Percentiles rank a stretch among this genome's conserved stretches.
Conservation (phyloP, 208 protist genomes). For the Wallacemonas collosoma region DNA sequence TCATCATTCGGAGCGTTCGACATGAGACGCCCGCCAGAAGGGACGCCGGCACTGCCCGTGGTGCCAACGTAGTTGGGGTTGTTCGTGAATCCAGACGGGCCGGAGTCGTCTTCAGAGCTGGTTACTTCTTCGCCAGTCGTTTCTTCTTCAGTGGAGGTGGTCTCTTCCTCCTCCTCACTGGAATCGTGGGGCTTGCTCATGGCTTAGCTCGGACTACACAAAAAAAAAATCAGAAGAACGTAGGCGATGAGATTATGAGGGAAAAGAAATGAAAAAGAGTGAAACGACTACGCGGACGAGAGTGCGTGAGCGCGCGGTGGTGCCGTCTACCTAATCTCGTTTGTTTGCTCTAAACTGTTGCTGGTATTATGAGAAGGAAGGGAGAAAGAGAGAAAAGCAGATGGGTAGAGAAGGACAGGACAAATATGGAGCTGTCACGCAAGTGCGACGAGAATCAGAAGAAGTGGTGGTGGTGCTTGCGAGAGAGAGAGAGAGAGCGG, state of each 20-base stretch:
- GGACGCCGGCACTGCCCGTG: background rate
- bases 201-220: background rate
- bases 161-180: conserved; percentile 25
- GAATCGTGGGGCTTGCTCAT: conserved; percentile 15
- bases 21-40: conserved; percentile 18
- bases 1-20: conserved; percentile 63
- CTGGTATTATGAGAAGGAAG: background rate
- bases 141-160: conserved; percentile 19
- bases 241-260: conserved; percentile 10
- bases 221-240: conserved; percentile 9
- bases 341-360: too few species aligned
- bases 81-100: conserved; percentile 4
- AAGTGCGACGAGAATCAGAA: background rate
- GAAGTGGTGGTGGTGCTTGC: too few species aligned
- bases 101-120: background rate
- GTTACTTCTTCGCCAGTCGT: conserved; percentile 14
- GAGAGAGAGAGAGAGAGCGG: too few species aligned
- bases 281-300: background rate
- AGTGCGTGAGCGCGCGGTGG: background rate
- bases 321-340: background rate
- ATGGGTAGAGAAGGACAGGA: background rate
- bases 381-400: background rate
- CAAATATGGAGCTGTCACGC: background rate
- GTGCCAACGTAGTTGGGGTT: conserved; percentile 17
- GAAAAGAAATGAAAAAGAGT: conserved; percentile 13